Evolutionary conservation across 2,329 filamentous ascomycete genomes (phyloP), one percentile per base, ranked within the genome.

Genomic region (Botryotinia calthae): DNA sequence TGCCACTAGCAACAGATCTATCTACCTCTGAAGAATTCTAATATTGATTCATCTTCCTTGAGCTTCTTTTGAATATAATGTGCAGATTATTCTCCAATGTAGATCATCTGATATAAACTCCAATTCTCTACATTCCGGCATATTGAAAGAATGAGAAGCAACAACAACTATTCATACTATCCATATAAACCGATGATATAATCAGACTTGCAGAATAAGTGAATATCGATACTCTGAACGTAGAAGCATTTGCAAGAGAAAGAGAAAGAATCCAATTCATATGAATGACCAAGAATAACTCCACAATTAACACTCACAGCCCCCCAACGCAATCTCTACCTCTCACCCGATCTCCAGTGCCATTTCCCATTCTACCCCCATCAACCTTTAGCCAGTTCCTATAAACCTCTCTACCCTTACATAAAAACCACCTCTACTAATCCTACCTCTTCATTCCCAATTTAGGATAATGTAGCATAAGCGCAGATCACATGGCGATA

Each of bases 361-460:
- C 25, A 14, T 54, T 51, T 5, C 8, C 22, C n/a, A 4, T n/a
- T 54, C 25, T 12, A 3, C 5, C n/a, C 25, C 4, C 0, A 54
- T 54, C 48, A 12, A n/a, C 0, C 25, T n/a, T 54, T 7, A n/a
- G 25, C 25, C 12, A 54, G 22, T 0, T 14, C 8, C 2, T 22
- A 20, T 46, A 7, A 9, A 46, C 18, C 7, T 22, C 44, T 18
- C 42, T 14, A n/a, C 10, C 22, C 4, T 25, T n/a, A 14, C 4
- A 54, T 16, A 16, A 18, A 28, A 54, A 14, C 25, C 3, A 0
- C 1, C 14, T 54, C 2, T 28, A 54, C 0, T 0, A 1, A 1
- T 0, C 51, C 1, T 54, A 28, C n/a, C n/a, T 16, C 25, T 28
- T 28, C n/a, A 28, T 28, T 4, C 16, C 14, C 51, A 54, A n/a